A percentile compares a stretch with the other conserved stretches of the same genome.
Evolutionary conservation across 768 basidiomycete genomes (phyloP).

Genomic region (Lentinula boryana): DNA sequence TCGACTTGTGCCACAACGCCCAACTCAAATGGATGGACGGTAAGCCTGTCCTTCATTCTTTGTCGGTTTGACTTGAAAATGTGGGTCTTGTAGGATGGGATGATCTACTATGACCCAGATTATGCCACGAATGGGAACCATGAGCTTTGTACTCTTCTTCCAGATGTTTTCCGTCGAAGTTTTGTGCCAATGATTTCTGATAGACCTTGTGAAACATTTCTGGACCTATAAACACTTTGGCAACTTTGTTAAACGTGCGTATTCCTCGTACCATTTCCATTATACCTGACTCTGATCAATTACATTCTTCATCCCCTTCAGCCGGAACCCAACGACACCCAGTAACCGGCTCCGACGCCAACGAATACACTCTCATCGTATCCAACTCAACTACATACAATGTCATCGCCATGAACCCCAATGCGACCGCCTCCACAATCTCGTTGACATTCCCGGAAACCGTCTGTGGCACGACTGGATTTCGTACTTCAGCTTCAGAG

Average conservation of each 20-base stretch:
- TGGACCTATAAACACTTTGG: constrained; percentile 35
- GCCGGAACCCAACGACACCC: constrained; percentile 30
- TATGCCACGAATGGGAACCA: constrained; percentile 32
- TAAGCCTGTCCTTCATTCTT: constrained; percentile 11
- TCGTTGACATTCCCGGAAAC: constrained; percentile 27
- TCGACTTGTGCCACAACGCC: constrained; percentile 26
- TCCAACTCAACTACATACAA: constrained; percentile 21
- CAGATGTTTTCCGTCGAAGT: background rate
- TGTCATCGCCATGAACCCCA: constrained; percentile 30
- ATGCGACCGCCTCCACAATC: constrained; percentile 19
- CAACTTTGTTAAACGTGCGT: constrained; percentile 33
- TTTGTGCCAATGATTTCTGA: background rate
- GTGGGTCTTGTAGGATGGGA: constrained; percentile 18
- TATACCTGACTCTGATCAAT: background rate
- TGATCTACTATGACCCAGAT: constrained; percentile 36
- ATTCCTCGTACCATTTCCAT: background rate
- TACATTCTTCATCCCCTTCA: constrained; percentile 5
- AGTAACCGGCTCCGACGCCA: constrained; percentile 26
- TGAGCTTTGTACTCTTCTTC: constrained; percentile 21
- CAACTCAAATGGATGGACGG: constrained; percentile 38
- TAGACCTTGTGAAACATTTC: constrained; percentile 32
- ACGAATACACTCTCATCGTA: constrained; percentile 25
- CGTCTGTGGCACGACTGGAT: constrained; percentile 21
- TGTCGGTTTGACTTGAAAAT: background rate
- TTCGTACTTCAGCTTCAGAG: constrained; percentile 26